Conservation (phyloP, 2,329 filamentous ascomycete genomes). For the Grosmannia huntii region DNA sequence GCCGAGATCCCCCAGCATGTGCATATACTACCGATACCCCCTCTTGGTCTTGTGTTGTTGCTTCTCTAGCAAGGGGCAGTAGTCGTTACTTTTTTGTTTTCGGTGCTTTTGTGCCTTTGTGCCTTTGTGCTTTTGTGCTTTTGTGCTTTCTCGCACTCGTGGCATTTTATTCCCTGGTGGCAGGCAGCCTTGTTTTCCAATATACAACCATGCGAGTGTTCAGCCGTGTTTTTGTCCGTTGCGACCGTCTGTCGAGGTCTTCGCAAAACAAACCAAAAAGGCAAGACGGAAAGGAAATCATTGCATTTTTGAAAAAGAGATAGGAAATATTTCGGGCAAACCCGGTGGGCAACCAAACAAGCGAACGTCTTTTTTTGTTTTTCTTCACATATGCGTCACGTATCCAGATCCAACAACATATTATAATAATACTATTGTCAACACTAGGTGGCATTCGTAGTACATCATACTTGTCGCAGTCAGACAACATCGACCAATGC, state of each 20-base stretch:
- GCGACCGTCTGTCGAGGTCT: not conserved
- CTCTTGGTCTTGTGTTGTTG: too few relatives aligned
- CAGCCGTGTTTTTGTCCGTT: too few relatives aligned
- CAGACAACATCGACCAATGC: too few relatives aligned
- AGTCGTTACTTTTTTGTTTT: too few relatives aligned
- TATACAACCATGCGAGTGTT: not conserved
- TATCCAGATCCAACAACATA: not conserved
- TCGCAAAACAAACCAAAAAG: not conserved
- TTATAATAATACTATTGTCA: not conserved
- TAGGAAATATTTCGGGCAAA: not conserved
- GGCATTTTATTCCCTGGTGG: not conserved
- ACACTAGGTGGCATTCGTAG: not conserved
- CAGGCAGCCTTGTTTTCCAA: not conserved
- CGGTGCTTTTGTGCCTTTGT: not conserved
- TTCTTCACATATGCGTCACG: not conserved
- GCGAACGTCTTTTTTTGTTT: not conserved
- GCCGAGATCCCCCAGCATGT: too few relatives aligned
- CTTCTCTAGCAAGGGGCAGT: too few relatives aligned
- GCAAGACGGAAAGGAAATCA: not conserved
- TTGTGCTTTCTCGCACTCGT: not conserved
- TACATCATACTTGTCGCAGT: too few relatives aligned
- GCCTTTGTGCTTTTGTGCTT: not conserved
- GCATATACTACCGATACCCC: too few relatives aligned
- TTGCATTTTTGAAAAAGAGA: not conserved
- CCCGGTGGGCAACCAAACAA: slow-evolving; percentile 7